These are phyloP conservation scores for Arachnomyces sp. DNA, from an alignment of 2,329 filamentous ascomycete species.

Conservation along the genomic window DNA sequence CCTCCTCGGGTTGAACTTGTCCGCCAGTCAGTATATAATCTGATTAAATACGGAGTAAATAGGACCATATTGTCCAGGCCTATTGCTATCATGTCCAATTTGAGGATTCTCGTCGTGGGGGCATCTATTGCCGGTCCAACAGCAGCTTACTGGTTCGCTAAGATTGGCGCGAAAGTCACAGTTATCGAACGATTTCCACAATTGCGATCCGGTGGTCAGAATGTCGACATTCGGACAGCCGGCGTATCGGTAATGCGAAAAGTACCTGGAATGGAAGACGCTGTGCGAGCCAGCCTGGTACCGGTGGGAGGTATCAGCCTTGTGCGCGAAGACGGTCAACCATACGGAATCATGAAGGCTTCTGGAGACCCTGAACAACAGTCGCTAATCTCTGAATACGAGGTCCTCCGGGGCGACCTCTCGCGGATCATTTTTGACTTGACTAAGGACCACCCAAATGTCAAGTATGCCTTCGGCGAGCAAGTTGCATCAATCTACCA, in stretches of 20 bases:
- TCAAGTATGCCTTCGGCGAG: constrained; percentile 35
- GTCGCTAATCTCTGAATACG: constrained; percentile 29
- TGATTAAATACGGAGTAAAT: too few relatives aligned
- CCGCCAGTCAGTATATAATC: too few relatives aligned
- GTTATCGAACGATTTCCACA: constrained; percentile 29
- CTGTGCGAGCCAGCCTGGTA: constrained; percentile 18
- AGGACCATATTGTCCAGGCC: too few relatives aligned
- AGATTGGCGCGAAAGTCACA: constrained; percentile 26
- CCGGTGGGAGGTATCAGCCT: constrained; percentile 24
- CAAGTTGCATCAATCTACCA: constrained; percentile 31
- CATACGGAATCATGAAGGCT: constrained; percentile 22
- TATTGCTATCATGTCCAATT: too few relatives aligned
- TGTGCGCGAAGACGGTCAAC: constrained; percentile 18
- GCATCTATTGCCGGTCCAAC: constrained; percentile 29
- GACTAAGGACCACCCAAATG: constrained; percentile 31
- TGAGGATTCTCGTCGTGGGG: constrained; percentile 29
- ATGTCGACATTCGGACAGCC: constrained; percentile 27
- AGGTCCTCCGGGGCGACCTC: constrained; percentile 31
- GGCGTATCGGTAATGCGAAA: constrained; percentile 30
- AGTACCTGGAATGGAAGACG: constrained; percentile 26
- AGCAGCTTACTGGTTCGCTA: constrained; percentile 29
- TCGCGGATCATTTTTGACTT: constrained; percentile 25
- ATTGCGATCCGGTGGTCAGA: constrained; percentile 24
- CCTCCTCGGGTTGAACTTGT: too few relatives aligned
- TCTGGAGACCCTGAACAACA: constrained; percentile 27